Conservation (phyloP, 164 flowering plant species). For the Annona cherimola region DNA sequence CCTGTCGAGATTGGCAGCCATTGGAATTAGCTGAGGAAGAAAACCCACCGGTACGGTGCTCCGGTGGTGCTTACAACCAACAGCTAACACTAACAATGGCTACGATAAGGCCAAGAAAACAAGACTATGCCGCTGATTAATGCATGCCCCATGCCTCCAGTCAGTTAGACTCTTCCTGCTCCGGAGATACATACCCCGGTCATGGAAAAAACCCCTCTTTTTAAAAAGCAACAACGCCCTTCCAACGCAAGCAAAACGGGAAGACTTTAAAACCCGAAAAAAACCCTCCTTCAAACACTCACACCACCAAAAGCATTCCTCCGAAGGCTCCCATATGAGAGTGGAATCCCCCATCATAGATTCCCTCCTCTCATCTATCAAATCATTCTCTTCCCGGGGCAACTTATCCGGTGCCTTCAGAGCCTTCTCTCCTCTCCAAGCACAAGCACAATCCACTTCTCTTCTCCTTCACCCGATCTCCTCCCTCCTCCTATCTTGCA, state of each 20-base stretch:
- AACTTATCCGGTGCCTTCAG: slow-evolving; percentile 28
- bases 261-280: not conserved
- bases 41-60: too few species aligned
- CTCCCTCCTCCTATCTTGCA: slow-evolving; percentile 35
- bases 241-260: not conserved
- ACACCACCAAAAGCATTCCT: not conserved
- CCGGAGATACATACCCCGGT: not conserved
- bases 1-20: too few species aligned
- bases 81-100: too few species aligned
- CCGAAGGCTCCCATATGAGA: not conserved
- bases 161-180: not conserved
- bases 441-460: slow-evolving; percentile 14
- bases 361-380: slow-evolving; percentile 13
- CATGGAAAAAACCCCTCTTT: not conserved
- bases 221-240: not conserved
- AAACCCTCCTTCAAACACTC: not conserved
- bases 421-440: slow-evolving; percentile 27
- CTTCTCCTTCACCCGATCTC: slow-evolving; percentile 26
- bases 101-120: too few species aligned
- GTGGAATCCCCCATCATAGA: slow-evolving; percentile 6
- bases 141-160: not conserved
- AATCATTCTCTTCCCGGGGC: slow-evolving; percentile 11
- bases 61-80: too few species aligned
- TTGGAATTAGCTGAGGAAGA: too few species aligned
- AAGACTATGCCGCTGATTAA: not conserved